A percentile compares a stretch with the other conserved stretches of the same genome.
Conservation (phyloP, 441 rosid species). For the Aquilaria agallochum region DNA sequence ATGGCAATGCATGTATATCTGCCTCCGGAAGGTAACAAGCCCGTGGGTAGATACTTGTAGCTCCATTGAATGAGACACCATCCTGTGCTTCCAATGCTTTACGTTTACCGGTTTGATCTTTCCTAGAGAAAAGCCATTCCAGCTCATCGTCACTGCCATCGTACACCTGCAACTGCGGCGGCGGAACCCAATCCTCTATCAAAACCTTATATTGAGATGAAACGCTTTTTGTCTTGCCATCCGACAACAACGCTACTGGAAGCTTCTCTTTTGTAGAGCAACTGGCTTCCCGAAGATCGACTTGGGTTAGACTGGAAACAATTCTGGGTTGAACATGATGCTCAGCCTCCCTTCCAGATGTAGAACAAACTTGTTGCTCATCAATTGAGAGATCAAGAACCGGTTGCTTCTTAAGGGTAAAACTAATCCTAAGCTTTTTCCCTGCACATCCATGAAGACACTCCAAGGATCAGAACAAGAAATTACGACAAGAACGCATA, state of each 20-base stretch:
- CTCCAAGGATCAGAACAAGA: conserved; percentile 7
- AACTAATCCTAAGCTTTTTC: conserved; percentile 40
- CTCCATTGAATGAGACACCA: conserved; percentile 1
- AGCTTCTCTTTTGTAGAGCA: neutral
- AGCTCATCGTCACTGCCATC: conserved; percentile 20
- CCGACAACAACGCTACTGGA: neutral
- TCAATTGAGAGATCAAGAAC: conserved; percentile 2
- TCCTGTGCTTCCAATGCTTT: conserved; percentile 19
- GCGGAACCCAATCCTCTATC: conserved; percentile 35
- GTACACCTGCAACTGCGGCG: conserved; percentile 9
- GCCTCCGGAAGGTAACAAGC: conserved; percentile 36
- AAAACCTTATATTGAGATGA: conserved; percentile 23
- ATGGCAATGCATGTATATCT: conserved; percentile 58
- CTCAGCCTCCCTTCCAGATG: conserved; percentile 10
- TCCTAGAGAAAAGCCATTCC: conserved; percentile 35
- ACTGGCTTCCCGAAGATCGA: too few relatives aligned
- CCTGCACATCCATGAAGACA: conserved; percentile 22
- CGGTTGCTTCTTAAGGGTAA: conserved; percentile 30
- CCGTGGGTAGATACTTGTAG: conserved; percentile 23
- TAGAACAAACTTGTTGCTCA: conserved; percentile 1
- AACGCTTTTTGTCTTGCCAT: neutral
- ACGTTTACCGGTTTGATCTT: conserved; percentile 8
- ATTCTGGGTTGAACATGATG: neutral
- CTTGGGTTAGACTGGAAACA: too few relatives aligned
- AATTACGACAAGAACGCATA: neutral